Conservation (phyloP, 306 rosid genomes). For the Vigna mungo region DNA sequence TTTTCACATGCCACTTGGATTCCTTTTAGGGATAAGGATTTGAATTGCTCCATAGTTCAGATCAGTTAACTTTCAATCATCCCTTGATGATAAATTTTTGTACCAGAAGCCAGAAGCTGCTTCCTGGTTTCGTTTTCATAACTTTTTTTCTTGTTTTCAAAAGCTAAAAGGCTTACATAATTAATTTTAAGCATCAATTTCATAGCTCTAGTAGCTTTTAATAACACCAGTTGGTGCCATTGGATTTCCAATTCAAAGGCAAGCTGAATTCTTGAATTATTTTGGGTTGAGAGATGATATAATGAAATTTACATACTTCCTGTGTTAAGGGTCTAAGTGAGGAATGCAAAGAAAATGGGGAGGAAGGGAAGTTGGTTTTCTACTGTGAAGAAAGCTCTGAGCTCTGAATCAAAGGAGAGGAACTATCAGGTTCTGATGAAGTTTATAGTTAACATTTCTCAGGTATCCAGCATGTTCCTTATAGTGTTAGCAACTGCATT, state of each 20-base stretch:
- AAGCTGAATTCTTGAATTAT: neutral
- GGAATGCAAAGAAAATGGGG: conserved; percentile 87
- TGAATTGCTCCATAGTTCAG: neutral
- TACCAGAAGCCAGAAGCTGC: conserved; percentile 23
- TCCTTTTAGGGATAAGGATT: conserved; percentile 20
- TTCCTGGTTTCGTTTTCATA: neutral
- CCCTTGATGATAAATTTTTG: conserved; percentile 1
- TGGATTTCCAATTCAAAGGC: conserved; percentile 33
- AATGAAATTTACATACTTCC: conserved; percentile 33
- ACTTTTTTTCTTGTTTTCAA: neutral
- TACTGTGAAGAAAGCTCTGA: conserved; percentile 91
- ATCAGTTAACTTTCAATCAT: neutral
- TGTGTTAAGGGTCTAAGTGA: conserved; percentile 50
- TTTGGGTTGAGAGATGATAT: conserved; percentile 37
- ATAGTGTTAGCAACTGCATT: conserved; percentile 21
- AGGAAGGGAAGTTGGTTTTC: conserved; percentile 97
- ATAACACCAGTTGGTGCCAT: conserved; percentile 11
- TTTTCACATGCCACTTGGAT: neutral
- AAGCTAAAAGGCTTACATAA: conserved; percentile 12
- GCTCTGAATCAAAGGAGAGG: conserved; percentile 85
- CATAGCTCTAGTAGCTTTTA: conserved; percentile 8
- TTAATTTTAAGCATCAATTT: conserved; percentile 16
- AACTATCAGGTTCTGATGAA: conserved; percentile 65
- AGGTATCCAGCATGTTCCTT: conserved; percentile 30
- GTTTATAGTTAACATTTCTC: conserved; percentile 10